Conservation (phyloP, 2,329 filamentous ascomycete species). For the Cercospora zeina region DNA sequence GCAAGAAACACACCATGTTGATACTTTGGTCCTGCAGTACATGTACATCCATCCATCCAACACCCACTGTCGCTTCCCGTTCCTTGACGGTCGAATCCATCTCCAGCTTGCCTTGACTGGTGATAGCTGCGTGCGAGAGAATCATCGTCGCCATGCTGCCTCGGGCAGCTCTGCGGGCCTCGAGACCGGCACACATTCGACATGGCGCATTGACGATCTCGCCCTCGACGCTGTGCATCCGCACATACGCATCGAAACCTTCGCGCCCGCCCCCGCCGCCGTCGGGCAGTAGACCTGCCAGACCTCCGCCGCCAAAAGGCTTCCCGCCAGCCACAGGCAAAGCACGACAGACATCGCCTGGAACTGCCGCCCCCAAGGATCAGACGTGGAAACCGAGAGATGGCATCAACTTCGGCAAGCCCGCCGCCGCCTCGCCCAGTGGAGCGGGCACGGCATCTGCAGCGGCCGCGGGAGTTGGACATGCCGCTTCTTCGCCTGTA, state of each 20-base stretch:
- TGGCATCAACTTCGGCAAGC: constrained; percentile 43
- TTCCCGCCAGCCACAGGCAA: constrained; percentile 27
- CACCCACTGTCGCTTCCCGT: not conserved
- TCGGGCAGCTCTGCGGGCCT: constrained; percentile 36
- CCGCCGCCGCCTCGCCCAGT: constrained; percentile 26
- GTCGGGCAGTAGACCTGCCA: constrained; percentile 23
- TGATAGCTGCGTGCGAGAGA: not conserved
- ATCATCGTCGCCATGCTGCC: constrained; percentile 34
- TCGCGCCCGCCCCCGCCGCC: constrained; percentile 28
- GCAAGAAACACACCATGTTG: not conserved
- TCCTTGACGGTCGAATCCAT: not conserved
- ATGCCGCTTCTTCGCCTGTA: constrained; percentile 32
- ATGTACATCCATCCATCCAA: not conserved
- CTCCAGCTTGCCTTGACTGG: constrained; percentile 3
- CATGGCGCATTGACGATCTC: constrained; percentile 24
- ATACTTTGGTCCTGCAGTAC: not conserved
- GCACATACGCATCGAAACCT: constrained; percentile 25
- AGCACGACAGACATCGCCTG: constrained; percentile 39
- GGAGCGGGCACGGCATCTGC: constrained; percentile 26
- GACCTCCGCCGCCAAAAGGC: constrained; percentile 27
- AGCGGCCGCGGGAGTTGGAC: constrained; percentile 13
- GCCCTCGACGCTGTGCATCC: constrained; percentile 31
- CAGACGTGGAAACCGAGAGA: constrained; percentile 47
- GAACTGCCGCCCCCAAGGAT: constrained; percentile 39
- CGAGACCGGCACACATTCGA: constrained; percentile 29